phyloP scores from a whole-genome alignment of 345 rosid species.

The Syzygium grande region DNA sequence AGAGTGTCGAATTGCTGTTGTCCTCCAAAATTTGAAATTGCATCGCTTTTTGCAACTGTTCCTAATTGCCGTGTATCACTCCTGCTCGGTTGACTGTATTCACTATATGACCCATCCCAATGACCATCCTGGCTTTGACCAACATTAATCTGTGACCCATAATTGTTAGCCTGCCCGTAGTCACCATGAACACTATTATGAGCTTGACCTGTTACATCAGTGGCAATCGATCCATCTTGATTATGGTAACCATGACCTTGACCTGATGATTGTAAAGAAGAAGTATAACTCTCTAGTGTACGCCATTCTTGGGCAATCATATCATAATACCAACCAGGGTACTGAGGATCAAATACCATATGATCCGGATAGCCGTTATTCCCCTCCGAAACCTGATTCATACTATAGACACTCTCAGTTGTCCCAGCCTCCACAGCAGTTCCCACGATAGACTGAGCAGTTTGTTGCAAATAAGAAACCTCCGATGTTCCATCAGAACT shows the following conservation, averaged over 20 bases:
- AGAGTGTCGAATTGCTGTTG: conserved; percentile 35
- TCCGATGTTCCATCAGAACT: conserved; percentile 40
- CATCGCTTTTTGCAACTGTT: conserved; percentile 20
- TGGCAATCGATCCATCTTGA: conserved; percentile 44
- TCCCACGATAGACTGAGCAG: conserved; percentile 43
- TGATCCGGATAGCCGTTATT: conserved; percentile 81
- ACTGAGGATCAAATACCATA: conserved; percentile 83
- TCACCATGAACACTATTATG: conserved; percentile 24
- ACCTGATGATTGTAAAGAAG: conserved; percentile 34
- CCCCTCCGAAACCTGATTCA: conserved; percentile 61
- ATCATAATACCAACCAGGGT: conserved; percentile 95
- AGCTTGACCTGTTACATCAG: conserved; percentile 22
- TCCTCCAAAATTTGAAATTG: conserved; percentile 30
- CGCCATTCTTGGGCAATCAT: conserved; percentile 64
- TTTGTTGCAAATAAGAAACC: conserved; percentile 53
- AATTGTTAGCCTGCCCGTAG: conserved; percentile 28
- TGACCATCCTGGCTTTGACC: conserved; percentile 30
- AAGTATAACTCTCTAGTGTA: conserved; percentile 56
- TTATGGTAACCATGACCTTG: conserved; percentile 40
- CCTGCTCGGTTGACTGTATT: conserved; percentile 27
- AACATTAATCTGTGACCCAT: conserved; percentile 28
- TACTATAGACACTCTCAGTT: conserved; percentile 45
- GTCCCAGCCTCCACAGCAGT: conserved; percentile 34
- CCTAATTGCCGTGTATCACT: conserved; percentile 42
- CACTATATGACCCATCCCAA: conserved; percentile 44